Base-by-base conservation (phyloP, 225 moss, liverwort and hornwort genomes). In the Sphagnum contortum region DNA sequence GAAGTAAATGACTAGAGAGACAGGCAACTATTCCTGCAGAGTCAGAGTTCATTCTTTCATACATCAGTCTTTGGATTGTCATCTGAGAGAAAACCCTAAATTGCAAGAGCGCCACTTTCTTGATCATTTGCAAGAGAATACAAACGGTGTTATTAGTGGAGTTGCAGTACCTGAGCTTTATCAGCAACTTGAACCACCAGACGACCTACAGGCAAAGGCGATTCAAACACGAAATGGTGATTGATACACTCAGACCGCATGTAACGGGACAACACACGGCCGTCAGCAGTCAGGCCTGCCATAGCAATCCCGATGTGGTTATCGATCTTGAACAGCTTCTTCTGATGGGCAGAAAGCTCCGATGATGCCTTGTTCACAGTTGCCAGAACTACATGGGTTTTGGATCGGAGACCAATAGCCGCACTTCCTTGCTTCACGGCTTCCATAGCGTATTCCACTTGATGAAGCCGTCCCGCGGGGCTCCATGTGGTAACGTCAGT, bases 401-500 rank as follows among this genome's bases (percentile, higher is more conserved):
- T 87, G 44, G 85, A 87, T 8, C 94, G 83, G 72, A 94, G 68
- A 61, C 94, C 94, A 65, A 94, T 91, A 54, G 87, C 94, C 47
- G 94, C 94, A 66, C 85, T 94, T 47, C 94, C 94, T 81, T 94
- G 94, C 77, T 94, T 94, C 70, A 94, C 94, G 8, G 94, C 94
- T 77, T 94, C 94, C 94, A 94, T 94, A 55, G 94, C 94, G 65
- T 94, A 94, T 76, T 94, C 94, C 78, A 94, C 87, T 63, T 94
- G 94, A 60, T 94, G 94, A 81, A 94, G 72, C 61, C 94, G 89
- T 67, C 94, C 94, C 44, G 91, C 94, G 12, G 94, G 94, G 57
- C 94, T 94, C 94, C 94, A 94, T 82, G 91, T 94, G 59, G 91
- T 94, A 69, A 94, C 91, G 72, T 94, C 94, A 71, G 94, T 94